Base-by-base conservation (phyloP, 2,329 filamentous ascomycete genomes). In the Penicillium hesseltinei region DNA sequence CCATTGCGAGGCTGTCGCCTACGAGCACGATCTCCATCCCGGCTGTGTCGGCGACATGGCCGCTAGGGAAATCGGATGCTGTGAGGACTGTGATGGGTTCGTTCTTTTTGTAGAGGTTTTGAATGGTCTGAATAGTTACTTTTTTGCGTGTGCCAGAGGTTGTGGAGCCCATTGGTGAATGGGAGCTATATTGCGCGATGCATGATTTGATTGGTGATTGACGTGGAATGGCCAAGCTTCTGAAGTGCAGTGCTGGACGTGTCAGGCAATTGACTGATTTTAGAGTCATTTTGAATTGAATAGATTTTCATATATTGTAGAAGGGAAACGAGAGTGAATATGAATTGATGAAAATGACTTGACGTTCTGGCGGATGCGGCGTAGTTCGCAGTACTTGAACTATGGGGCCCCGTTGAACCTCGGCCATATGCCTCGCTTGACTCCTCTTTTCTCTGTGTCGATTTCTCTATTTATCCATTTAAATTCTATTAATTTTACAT, bases 1-100 rank as follows among this genome's bases (percentile, higher is more conserved):
- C 93, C 93, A 99, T 97, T 61, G 92, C 92, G 56, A 97, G 79
- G 70, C 91, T 96, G 74, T 97, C 92, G 21, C 92, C 92, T 4
- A 97, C 92, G 3, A 97, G 83, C 46, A 97, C 80, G 62, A 96
- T 86, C 66, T 97, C 92, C 84, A 97, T 94, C 53, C 92, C 93
- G 0, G 92, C 91, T 56, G 88, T 85, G 71, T 97, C 93, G 60
- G 92, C 94, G 59, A 96, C 90, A 73, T 93, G 87, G 0, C 88
- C 93, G 62, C 89, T 92, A 2, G 94, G 93, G 68, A 97, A 97
- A 77, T 99, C 93, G 76, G 97, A 91, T 5, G 93, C 93, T 0
- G 93, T 97, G 66, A 97, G 86, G 81, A 97, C 86, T 56, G 91
- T 88, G 69, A 99, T 97, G 59, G 93, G 92, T 66, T 96, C 91